Percentiles rank a stretch among this genome's conserved stretches.
phyloP scores from a whole-genome alignment of 176 grass and related monocot genomes.

The Aegilops sharonensis region DNA sequence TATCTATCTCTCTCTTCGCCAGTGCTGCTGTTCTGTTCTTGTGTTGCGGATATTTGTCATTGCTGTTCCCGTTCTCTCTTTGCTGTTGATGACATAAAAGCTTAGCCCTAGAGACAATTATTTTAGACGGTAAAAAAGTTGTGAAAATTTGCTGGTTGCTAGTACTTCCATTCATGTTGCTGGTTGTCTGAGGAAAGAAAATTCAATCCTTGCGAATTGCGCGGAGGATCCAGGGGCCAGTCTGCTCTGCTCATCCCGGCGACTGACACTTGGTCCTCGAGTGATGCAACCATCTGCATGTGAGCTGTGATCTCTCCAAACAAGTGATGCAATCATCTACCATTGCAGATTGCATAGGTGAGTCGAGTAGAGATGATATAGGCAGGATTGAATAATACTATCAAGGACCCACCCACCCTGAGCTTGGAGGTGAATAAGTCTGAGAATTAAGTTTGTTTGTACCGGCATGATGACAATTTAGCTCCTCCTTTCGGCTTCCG shows the following conservation, averaged over 20 bases:
- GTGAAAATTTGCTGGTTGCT: constrained; percentile 18
- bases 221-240: constrained; percentile 2
- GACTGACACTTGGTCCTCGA: neutral
- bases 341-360: constrained; percentile 23
- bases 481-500: constrained; percentile 2
- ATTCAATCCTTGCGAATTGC: neutral
- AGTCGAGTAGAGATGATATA: constrained; percentile 18
- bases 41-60: constrained; percentile 40
- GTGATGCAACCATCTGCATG: constrained; percentile 25
- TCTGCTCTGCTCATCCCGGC: constrained; percentile 22
- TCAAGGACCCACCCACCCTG: constrained; percentile 7
- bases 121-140: constrained; percentile 40
- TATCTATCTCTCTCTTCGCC: neutral
- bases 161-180: neutral
- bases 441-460: constrained; percentile 3
- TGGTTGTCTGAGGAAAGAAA: neutral
- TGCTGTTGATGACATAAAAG: constrained; percentile 40
- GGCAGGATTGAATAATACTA: constrained; percentile 20
- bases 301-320: constrained; percentile 3
- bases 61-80: constrained; percentile 25
- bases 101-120: constrained; percentile 45
- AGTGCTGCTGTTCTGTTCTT: constrained; percentile 11
- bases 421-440: constrained; percentile 25
- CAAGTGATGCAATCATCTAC: constrained; percentile 35
- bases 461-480: constrained; percentile 8